These are phyloP conservation scores for Zygotorulaspora chibaensis DNA, from an alignment of 805 yeast species.

Conservation along the genomic window DNA sequence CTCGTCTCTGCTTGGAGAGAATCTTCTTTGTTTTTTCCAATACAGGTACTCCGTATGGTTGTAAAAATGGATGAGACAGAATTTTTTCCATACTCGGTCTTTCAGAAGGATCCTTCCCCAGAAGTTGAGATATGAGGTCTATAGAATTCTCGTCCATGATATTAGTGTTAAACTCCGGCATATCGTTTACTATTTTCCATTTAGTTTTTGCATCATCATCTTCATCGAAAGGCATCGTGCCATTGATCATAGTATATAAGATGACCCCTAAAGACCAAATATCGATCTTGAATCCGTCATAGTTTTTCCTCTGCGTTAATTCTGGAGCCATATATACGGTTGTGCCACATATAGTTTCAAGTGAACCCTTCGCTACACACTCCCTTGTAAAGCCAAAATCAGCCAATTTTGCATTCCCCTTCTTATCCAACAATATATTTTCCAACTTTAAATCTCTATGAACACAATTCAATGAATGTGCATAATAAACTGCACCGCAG, in stretches of 20 bases:
- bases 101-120: constrained; percentile 59
- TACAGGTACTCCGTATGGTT: constrained; percentile 41
- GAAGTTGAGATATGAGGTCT: constrained; percentile 47
- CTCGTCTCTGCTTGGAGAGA: constrained; percentile 35
- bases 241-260: constrained; percentile 75
- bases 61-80: constrained; percentile 47
- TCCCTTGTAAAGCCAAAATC: constrained; percentile 96
- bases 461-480: constrained; percentile 71
- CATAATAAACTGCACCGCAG: constrained; percentile 54
- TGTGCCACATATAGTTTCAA: constrained; percentile 90
- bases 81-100: constrained; percentile 59
- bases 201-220: constrained; percentile 62
- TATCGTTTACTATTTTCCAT: constrained; percentile 55
- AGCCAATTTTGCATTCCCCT: constrained; percentile 64
- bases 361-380: constrained; percentile 47
- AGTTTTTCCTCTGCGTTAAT: constrained; percentile 59
- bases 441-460: constrained; percentile 86
- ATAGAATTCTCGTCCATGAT: constrained; percentile 46
- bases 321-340: constrained; percentile 98
- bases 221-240: constrained; percentile 90
- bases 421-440: constrained; percentile 59
- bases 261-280: constrained; percentile 93
- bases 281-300: constrained; percentile 78
- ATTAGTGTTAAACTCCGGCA: constrained; percentile 52
- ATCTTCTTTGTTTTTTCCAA: constrained; percentile 39